phyloP scores from a whole-genome alignment of 768 basidiomycete species.

The Lactarius quietus region DNA sequence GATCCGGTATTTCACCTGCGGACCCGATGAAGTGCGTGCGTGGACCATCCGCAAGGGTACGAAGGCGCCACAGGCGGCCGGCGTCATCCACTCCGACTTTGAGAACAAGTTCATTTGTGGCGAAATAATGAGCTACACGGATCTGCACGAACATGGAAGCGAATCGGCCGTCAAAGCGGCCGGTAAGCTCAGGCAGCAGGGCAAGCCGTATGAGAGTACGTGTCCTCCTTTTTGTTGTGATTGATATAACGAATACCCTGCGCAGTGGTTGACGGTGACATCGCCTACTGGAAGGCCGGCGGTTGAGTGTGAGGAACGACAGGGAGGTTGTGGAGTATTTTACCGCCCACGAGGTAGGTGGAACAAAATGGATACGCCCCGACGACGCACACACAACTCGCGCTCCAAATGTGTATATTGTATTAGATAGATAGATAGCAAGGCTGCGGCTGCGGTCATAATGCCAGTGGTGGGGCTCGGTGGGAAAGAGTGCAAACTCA shows the following conservation, averaged over 20 bases:
- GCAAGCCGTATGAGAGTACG: slow-evolving; percentile 94
- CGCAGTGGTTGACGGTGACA: slow-evolving; percentile 82
- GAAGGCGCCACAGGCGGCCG: slow-evolving; percentile 95
- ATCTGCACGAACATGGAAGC: slow-evolving; percentile 87
- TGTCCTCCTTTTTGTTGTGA: slow-evolving; percentile 16
- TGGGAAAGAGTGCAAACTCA: not conserved
- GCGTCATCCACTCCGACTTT: slow-evolving; percentile 98
- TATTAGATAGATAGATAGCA: not conserved
- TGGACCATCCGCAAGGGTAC: slow-evolving; percentile 96
- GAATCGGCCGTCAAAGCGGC: slow-evolving; percentile 92
- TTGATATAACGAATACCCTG: not conserved
- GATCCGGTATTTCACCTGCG: slow-evolving; percentile 96
- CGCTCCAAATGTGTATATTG: not conserved
- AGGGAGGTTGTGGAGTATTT: no score
- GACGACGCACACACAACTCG: not conserved
- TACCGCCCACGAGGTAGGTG: not conserved
- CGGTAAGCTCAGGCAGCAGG: slow-evolving; percentile 92
- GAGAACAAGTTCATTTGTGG: slow-evolving; percentile 98
- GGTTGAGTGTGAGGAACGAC: slow-evolving; percentile 32
- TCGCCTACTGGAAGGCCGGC: slow-evolving; percentile 89
- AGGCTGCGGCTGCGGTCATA: not conserved
- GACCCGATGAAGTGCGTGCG: slow-evolving; percentile 94
- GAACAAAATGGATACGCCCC: not conserved
- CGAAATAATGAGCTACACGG: slow-evolving; percentile 92
- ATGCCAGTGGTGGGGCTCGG: not conserved